Conservation (phyloP, 306 rosid genomes). For the cucumber (Cucumis sativus) region Cucumber_9930_V3 NC_026655.2:18918501-18919000, state of each 20-base stretch:
- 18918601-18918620: background rate
- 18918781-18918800: background rate
- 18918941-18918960: conserved; percentile 44
- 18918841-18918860: background rate
- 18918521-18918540: background rate
- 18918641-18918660: background rate
- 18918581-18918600: background rate
- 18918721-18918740: background rate
- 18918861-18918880: background rate
- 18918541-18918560: background rate
- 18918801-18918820: background rate
- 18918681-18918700: background rate
- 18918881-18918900: background rate
- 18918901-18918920: conserved; percentile 15
- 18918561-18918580: background rate
- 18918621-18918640: background rate
- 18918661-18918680: background rate
- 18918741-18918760: background rate
- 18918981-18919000: conserved; percentile 23
- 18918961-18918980: conserved; percentile 27
- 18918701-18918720: background rate
- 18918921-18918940: conserved; percentile 16
- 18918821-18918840: background rate
- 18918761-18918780: background rate
- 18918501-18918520: background rate